Evolutionary conservation across 2,329 filamentous ascomycete genomes (phyloP).

Genomic region (Trichophyton verrucosum): DNA sequence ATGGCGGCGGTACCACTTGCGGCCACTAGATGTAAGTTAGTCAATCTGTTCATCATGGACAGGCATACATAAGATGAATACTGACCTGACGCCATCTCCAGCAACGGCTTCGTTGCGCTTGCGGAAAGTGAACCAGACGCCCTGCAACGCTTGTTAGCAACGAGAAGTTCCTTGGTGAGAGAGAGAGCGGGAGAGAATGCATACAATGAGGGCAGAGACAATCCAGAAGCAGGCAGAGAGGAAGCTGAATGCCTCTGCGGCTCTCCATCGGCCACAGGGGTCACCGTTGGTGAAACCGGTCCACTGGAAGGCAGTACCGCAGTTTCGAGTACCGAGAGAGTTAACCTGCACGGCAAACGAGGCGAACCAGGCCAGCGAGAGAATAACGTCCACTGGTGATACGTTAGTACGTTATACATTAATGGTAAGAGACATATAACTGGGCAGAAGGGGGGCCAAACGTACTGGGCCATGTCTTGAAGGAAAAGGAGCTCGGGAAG

Average conservation of each 20-base stretch:
- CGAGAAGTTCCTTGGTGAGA: not conserved
- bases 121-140: conserved; percentile 15
- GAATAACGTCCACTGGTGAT: conserved; percentile 47
- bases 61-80: not conserved
- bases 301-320: conserved; percentile 51
- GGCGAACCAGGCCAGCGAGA: conserved; percentile 59
- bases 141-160: conserved; percentile 5
- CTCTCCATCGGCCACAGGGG: conserved; percentile 57
- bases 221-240: conserved; percentile 61
- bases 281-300: conserved; percentile 38
- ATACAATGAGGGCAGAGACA: conserved; percentile 46
- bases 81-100: conserved; percentile 7
- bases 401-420: not conserved
- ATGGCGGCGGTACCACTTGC: conserved; percentile 25
- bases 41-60: not conserved
- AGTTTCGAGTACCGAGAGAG: conserved; percentile 39
- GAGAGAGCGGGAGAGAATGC: not conserved
- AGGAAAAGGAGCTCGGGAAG: conserved; percentile 54
- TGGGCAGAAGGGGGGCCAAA: not conserved
- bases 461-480: conserved; percentile 53
- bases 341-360: conserved; percentile 55
- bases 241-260: conserved; percentile 59
- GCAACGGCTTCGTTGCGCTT: conserved; percentile 10
- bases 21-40: conserved; percentile 9
- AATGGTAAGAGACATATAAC: too few relatives aligned